phyloP scores from a whole-genome alignment of 805 yeast species.

The Ogataea kodamae region DNA sequence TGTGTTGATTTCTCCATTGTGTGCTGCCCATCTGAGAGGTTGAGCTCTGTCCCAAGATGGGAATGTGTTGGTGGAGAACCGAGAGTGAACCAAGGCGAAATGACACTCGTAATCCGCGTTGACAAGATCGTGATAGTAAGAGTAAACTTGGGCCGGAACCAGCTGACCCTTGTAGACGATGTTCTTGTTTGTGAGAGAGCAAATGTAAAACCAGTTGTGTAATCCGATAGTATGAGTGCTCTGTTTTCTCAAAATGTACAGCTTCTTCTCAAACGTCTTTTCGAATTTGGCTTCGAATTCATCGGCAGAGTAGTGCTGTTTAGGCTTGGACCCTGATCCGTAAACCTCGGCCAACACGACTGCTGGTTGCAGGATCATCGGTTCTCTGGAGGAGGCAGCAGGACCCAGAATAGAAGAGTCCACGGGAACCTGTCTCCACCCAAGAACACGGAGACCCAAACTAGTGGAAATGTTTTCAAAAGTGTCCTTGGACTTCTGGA shows the following conservation, averaged over 20 bases:
- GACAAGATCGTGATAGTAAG: slow-evolving; percentile 87
- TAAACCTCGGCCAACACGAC: slow-evolving; percentile 60
- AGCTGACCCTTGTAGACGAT: slow-evolving; percentile 97
- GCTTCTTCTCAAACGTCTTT: slow-evolving; percentile 72
- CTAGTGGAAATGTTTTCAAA: slow-evolving; percentile 78
- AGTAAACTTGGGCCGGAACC: slow-evolving; percentile 94
- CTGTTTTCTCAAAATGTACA: slow-evolving; percentile 84
- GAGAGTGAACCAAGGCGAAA: slow-evolving; percentile 93
- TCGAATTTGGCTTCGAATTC: slow-evolving; percentile 56
- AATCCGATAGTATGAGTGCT: slow-evolving; percentile 87
- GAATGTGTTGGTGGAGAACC: slow-evolving; percentile 97
- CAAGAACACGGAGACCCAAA: slow-evolving; percentile 77
- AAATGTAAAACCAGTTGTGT: slow-evolving; percentile 96
- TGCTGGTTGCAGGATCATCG: slow-evolving; percentile 88
- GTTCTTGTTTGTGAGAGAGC: slow-evolving; percentile 83
- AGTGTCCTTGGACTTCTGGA: slow-evolving; percentile 65
- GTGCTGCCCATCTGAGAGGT: slow-evolving; percentile 96
- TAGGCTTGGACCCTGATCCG: slow-evolving; percentile 37
- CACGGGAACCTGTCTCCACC: slow-evolving; percentile 94
- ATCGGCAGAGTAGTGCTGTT: slow-evolving; percentile 37
- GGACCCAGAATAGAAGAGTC: slow-evolving; percentile 95
- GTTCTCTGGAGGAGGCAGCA: slow-evolving; percentile 91
- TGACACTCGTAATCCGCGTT: slow-evolving; percentile 93
- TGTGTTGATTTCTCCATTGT: slow-evolving; percentile 97
- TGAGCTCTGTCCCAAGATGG: slow-evolving; percentile 99